phyloP scores from a whole-genome alignment of 345 rosid genomes.

The Anacardium occidentale region DNA sequence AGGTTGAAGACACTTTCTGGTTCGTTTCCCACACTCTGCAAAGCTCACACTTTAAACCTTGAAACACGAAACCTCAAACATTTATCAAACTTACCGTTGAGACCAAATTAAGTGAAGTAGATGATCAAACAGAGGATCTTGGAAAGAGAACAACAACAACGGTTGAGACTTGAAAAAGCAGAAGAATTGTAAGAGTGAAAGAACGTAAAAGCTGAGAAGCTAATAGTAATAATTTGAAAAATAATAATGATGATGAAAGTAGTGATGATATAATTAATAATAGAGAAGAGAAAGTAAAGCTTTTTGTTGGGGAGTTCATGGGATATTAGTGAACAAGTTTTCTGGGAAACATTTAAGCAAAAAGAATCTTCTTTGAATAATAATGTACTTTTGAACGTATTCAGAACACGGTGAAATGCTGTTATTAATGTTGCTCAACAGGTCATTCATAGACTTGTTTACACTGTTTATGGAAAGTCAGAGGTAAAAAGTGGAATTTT shows the following conservation, averaged over 20 bases:
- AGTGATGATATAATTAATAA: background rate
- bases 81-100: constrained; percentile 6
- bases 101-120: background rate
- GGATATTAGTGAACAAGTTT: too few species aligned
- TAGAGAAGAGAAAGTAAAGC: constrained; percentile 12
- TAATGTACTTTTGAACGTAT: too few species aligned
- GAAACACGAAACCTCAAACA: too few species aligned
- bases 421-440: too few species aligned
- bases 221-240: background rate
- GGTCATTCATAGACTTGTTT: too few species aligned
- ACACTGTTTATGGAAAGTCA: too few species aligned
- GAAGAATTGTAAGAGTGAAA: constrained; percentile 14
- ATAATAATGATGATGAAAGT: constrained; percentile 7
- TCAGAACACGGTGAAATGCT: too few species aligned
- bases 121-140: constrained; percentile 1
- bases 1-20: background rate
- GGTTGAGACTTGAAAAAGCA: constrained; percentile 12
- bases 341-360: too few species aligned
- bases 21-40: background rate
- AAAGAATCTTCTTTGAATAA: too few species aligned
- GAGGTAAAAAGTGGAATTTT: too few species aligned
- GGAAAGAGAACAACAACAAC: background rate
- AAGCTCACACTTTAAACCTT: background rate
- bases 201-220: constrained; percentile 17
- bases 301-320: constrained; percentile 11